Evolutionary conservation across 163 green algal genomes (phyloP).

Genomic region (Trebouxia gelatinosa): DNA sequence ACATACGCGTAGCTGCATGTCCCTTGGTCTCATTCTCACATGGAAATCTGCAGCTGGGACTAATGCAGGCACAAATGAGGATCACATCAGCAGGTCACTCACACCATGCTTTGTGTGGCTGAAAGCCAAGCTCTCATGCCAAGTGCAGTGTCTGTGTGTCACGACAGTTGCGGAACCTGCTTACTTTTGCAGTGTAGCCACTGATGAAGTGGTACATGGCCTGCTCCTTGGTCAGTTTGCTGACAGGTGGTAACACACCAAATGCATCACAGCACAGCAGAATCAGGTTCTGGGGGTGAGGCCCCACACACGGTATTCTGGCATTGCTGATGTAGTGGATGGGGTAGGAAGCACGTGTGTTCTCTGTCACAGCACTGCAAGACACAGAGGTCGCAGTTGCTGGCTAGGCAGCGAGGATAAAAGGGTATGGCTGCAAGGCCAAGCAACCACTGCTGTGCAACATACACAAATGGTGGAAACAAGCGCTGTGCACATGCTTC

Average conservation of each 20-base stretch:
- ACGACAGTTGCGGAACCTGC: no score
- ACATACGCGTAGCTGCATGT: no score
- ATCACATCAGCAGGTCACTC: no score
- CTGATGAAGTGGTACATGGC: slow-evolving; percentile 99
- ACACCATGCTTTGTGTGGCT: no score
- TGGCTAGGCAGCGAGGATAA: not conserved
- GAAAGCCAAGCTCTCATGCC: no score
- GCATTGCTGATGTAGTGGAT: slow-evolving; percentile 97
- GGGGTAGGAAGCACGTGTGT: slow-evolving; percentile 94
- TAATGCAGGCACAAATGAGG: no score
- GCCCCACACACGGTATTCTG: slow-evolving; percentile 86
- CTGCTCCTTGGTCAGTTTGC: slow-evolving; percentile 84
- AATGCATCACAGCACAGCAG: slow-evolving; percentile 96
- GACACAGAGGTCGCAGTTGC: not conserved
- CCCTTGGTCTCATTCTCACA: no score
- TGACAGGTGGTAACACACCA: slow-evolving; percentile 92
- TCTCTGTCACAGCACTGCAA: slow-evolving; percentile 77
- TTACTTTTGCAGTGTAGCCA: slow-evolving; percentile 91
- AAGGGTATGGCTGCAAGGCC: not conserved
- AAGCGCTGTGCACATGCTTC: no score
- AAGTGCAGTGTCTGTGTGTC: no score
- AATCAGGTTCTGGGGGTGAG: slow-evolving; percentile 93
- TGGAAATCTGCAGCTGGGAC: no score
- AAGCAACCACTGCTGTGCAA: no score
- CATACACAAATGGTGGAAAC: no score